These are phyloP conservation scores for Fusarium nelsonii DNA, from an alignment of 2,329 filamentous ascomycete genomes.

Conservation along the genomic window DNA sequence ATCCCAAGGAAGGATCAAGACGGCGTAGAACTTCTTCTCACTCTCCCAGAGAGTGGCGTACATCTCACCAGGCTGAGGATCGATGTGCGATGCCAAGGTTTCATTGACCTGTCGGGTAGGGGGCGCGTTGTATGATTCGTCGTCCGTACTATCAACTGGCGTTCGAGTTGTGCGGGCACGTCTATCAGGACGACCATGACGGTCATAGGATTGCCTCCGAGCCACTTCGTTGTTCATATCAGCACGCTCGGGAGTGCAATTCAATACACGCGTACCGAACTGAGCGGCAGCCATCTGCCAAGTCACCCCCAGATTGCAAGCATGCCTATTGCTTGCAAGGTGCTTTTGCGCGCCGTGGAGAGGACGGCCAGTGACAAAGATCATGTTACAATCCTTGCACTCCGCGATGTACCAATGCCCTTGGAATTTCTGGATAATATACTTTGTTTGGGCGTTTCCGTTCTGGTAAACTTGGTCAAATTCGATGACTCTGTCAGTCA, in stretches of 20 bases:
- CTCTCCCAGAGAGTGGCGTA: conserved; percentile 5
- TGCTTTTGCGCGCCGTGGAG: conserved; percentile 4
- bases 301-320: rapidly evolving
- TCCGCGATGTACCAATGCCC: conserved; percentile 20
- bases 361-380: conserved; percentile 2
- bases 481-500: background rate
- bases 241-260: background rate
- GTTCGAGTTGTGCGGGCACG: background rate
- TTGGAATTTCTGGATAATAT: background rate
- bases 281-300: background rate
- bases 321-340: background rate
- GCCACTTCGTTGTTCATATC: conserved; percentile 2
- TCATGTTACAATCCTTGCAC: background rate
- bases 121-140: too few relatives aligned
- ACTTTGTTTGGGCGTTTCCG: conserved; percentile 6
- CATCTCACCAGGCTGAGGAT: conserved; percentile 16
- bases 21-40: background rate
- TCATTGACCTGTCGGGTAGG: background rate
- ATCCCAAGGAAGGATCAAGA: background rate
- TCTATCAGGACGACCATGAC: background rate
- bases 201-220: background rate
- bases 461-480: conserved; percentile 23
- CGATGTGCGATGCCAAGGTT: background rate
- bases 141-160: background rate
- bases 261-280: conserved; percentile 17